Evolutionary conservation across 1,139 yeast species (phyloP).

Genomic region (Diutina ranongensis): DNA sequence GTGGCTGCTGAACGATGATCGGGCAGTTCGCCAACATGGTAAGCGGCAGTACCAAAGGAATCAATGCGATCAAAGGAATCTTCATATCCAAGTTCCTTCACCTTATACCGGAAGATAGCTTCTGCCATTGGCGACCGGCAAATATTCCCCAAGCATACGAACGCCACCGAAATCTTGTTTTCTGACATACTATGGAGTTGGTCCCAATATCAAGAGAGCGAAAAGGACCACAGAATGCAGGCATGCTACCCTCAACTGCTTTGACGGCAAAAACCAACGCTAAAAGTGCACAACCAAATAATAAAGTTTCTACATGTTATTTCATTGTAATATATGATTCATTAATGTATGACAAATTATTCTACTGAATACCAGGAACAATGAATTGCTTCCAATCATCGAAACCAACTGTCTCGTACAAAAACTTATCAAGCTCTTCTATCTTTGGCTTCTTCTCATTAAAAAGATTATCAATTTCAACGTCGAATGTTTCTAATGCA

Average conservation of each 20-base stretch:
- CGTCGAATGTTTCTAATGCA: slow-evolving; percentile 9
- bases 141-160: slow-evolving; percentile 86
- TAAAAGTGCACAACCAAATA: no score
- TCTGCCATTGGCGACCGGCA: slow-evolving; percentile 99
- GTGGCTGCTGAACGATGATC: slow-evolving; percentile 64
- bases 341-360: neutral
- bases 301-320: no score
- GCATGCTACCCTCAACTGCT: no score
- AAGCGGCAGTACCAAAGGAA: slow-evolving; percentile 83
- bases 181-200: no score
- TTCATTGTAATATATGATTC: neutral
- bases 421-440: slow-evolving; percentile 15
- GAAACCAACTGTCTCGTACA: slow-evolving; percentile 25
- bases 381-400: slow-evolving; percentile 26
- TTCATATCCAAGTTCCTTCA: slow-evolving; percentile 33
- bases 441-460: slow-evolving; percentile 24
- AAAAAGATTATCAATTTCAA: slow-evolving; percentile 27
- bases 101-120: slow-evolving; percentile 68
- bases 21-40: slow-evolving; percentile 74
- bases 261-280: no score
- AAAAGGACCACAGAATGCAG: no score
- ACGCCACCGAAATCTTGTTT: slow-evolving; percentile 53
- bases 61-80: slow-evolving; percentile 46
- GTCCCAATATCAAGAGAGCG: no score
- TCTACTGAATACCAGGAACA: neutral